Evolutionary conservation across 768 basidiomycete genomes (phyloP).

Genomic region (Hydnomerulius pinastri): DNA sequence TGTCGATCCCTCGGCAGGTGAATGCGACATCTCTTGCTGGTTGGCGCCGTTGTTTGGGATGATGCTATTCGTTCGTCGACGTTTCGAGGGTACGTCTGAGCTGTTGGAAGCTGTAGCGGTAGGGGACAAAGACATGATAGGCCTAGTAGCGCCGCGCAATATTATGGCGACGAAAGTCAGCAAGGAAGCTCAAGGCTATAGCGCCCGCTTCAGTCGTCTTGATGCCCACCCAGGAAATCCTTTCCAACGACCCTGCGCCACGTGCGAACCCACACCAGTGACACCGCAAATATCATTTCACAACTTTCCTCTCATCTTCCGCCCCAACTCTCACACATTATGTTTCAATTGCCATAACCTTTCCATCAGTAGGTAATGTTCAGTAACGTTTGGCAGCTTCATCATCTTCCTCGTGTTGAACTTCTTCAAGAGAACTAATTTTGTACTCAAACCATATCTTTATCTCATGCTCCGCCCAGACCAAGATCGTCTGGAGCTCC

Average conservation of each 20-base stretch:
- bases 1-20: slow-evolving; percentile 35
- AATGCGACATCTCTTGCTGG: slow-evolving; percentile 35
- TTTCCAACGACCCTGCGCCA: slow-evolving; percentile 1
- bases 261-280: slow-evolving; percentile 12
- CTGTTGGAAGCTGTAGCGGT: slow-evolving; percentile 56
- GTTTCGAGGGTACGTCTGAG: slow-evolving; percentile 57
- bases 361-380: neutral
- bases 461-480: no score
- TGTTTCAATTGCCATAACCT: neutral
- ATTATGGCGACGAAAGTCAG: slow-evolving; percentile 16
- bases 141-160: slow-evolving; percentile 11
- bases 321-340: no score
- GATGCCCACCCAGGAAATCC: no score
- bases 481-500: no score
- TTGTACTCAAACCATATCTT: no score
- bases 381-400: neutral
- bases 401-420: neutral
- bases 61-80: slow-evolving; percentile 50
- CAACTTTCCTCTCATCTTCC: neutral
- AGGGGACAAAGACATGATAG: slow-evolving; percentile 68
- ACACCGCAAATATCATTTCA: slow-evolving; percentile 1
- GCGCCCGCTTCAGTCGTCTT: neutral
- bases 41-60: slow-evolving; percentile 12
- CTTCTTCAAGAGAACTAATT: neutral
- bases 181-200: slow-evolving; percentile 5